phyloP scores from a whole-genome alignment of 164 flowering plant species.

The Buxus sempervirens region DNA sequence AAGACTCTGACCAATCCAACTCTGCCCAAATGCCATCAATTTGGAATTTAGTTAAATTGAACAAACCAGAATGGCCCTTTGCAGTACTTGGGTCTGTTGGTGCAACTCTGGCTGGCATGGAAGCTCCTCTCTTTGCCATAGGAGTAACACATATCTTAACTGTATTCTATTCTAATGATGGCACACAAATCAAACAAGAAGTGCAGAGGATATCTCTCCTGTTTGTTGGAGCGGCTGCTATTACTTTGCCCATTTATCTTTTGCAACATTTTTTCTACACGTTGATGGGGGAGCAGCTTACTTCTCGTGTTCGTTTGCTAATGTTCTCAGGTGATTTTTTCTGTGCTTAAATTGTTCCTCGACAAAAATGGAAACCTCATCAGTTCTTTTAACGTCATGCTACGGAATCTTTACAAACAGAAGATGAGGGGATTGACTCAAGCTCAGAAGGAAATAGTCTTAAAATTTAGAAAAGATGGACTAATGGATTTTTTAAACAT shows the following conservation, averaged over 20 bases:
- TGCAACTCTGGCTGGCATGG: conserved; percentile 62
- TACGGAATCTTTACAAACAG: too few relatives aligned
- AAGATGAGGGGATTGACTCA: too few relatives aligned
- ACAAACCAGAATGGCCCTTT: conserved; percentile 67
- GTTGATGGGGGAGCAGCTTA: conserved; percentile 71
- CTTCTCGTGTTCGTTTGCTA: conserved; percentile 57
- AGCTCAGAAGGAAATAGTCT: too few relatives aligned
- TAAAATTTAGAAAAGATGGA: too few relatives aligned
- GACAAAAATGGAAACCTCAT: too few relatives aligned
- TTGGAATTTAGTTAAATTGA: conserved; percentile 48
- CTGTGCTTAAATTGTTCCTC: too few relatives aligned
- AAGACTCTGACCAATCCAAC: conserved; percentile 1
- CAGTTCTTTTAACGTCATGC: too few relatives aligned
- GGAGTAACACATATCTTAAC: conserved; percentile 56
- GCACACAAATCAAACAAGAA: conserved; percentile 41
- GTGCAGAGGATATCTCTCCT: conserved; percentile 40
- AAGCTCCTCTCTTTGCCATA: conserved; percentile 67
- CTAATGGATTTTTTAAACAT: too few relatives aligned
- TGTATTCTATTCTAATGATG: conserved; percentile 46
- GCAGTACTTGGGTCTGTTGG: conserved; percentile 70
- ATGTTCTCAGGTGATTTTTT: conserved; percentile 65
- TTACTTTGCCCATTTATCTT: conserved; percentile 51
- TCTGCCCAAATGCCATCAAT: conserved; percentile 36
- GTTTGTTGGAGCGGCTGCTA: conserved; percentile 48
- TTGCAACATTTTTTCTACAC: conserved; percentile 70